These are phyloP conservation scores for Arthrobotrys musiformis DNA, from an alignment of 2,329 filamentous ascomycete species.

Conservation along the genomic window DNA sequence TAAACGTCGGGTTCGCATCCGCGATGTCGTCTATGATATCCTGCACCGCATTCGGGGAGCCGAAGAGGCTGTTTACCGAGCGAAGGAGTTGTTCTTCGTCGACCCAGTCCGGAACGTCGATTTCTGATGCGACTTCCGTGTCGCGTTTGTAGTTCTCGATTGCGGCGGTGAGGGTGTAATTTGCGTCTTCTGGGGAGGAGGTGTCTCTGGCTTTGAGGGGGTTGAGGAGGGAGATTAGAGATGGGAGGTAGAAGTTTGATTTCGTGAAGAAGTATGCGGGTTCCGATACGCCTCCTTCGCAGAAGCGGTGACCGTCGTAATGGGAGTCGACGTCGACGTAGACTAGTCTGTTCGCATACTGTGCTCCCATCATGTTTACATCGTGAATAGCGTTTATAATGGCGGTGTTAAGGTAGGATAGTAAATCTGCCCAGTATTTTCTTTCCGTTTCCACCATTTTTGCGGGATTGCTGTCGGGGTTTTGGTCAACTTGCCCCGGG, in stretches of 20 bases:
- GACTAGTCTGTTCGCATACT: background rate
- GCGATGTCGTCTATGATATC: background rate
- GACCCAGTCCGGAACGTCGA: background rate
- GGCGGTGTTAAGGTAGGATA: background rate
- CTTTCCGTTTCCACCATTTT: background rate
- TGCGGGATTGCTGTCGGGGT: background rate
- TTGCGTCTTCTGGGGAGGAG: background rate
- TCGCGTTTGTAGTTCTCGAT: background rate
- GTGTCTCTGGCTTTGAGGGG: background rate
- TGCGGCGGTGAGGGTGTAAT: background rate
- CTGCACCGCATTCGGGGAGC: background rate
- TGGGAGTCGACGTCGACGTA: background rate
- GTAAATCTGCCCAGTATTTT: background rate
- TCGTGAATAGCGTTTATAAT: background rate
- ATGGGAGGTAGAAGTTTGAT: slow-evolving; percentile 5
- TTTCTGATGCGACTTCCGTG: background rate
- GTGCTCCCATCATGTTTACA: background rate
- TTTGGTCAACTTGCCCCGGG: background rate
- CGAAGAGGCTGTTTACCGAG: background rate
- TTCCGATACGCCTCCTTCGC: background rate
- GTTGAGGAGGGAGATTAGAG: background rate
- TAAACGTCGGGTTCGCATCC: background rate
- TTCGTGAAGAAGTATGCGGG: background rate
- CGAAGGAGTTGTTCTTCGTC: background rate
- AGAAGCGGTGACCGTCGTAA: background rate